Conservation (phyloP, 2,329 filamentous ascomycete species). For the Huntiella decipiens region DNA sequence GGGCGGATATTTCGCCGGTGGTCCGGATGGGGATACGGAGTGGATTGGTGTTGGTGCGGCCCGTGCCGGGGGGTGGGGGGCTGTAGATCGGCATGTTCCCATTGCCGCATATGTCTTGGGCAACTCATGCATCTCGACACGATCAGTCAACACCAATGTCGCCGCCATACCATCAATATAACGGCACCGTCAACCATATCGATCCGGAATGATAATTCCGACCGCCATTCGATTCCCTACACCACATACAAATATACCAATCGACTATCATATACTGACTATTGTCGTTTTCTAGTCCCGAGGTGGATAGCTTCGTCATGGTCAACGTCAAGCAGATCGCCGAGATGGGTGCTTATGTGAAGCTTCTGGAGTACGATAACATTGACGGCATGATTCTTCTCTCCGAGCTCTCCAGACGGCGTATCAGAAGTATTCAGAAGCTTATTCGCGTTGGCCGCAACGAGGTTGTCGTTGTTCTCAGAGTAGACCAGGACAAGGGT, state of each 20-base stretch:
- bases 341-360: slow-evolving; percentile 99
- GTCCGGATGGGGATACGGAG: background rate
- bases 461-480: slow-evolving; percentile 92
- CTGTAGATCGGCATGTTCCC: too few species aligned
- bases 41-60: background rate
- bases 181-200: background rate
- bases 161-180: too few species aligned
- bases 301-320: slow-evolving; percentile 99
- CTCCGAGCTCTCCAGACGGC: slow-evolving; percentile 88
- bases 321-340: slow-evolving; percentile 99
- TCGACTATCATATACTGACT: slow-evolving; percentile 3
- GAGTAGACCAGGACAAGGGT: slow-evolving; percentile 99
- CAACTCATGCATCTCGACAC: too few species aligned
- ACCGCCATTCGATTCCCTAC: background rate
- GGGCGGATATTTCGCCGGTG: slow-evolving; percentile 23
- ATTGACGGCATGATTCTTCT: slow-evolving; percentile 99
- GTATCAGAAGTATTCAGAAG: slow-evolving; percentile 98
- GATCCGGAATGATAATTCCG: background rate
- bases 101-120: too few species aligned
- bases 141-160: too few species aligned
- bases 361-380: slow-evolving; percentile 98
- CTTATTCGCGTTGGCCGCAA: slow-evolving; percentile 95
- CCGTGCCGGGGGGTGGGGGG: too few species aligned
- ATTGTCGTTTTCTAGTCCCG: slow-evolving; percentile 29
- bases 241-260: background rate